Conservation (phyloP, 805 yeast genomes). For the Wickerhamomyces queroliae region DNA sequence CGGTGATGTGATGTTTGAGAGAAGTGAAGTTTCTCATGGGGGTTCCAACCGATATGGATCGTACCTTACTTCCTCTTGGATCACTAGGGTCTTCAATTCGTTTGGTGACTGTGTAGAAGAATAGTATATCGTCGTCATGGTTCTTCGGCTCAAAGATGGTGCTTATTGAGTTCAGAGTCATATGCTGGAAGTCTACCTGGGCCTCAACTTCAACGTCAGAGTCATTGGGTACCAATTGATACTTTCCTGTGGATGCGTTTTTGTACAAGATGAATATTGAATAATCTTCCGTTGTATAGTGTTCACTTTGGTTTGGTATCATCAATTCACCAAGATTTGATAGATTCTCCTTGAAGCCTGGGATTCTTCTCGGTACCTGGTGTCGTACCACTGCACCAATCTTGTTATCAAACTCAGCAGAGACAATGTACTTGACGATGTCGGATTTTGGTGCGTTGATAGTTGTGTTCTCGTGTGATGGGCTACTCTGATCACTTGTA, state of each 20-base stretch:
- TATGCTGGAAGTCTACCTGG: constrained; percentile 7
- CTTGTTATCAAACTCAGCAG: constrained; percentile 77
- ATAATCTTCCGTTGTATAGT: constrained; percentile 48
- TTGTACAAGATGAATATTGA: constrained; percentile 49
- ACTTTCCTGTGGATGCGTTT: constrained; percentile 25
- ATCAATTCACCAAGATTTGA: constrained; percentile 45
- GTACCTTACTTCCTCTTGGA: constrained; percentile 55
- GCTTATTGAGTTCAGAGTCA: constrained; percentile 10
- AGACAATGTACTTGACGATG: constrained; percentile 48
- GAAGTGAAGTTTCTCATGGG: constrained; percentile 44
- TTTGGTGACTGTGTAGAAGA: constrained; percentile 51
- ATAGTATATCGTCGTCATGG: constrained; percentile 34
- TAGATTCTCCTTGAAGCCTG: constrained; percentile 30
- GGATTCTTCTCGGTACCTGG: constrained; percentile 47
- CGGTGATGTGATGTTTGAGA: constrained; percentile 52
- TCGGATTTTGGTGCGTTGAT: neutral
- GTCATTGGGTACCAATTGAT: constrained; percentile 14
- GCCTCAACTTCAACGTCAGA: constrained; percentile 11
- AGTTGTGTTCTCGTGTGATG: neutral
- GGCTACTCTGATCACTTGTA: neutral
- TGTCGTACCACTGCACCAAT: constrained; percentile 62
- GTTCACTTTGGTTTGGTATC: constrained; percentile 58
- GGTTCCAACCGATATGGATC: constrained; percentile 55
- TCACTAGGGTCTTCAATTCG: constrained; percentile 35
- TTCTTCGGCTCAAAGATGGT: constrained; percentile 17